These are phyloP conservation scores for Schizothecium vesticola DNA, from an alignment of 495 filamentous ascomycete genomes.

Conservation along the genomic window DNA sequence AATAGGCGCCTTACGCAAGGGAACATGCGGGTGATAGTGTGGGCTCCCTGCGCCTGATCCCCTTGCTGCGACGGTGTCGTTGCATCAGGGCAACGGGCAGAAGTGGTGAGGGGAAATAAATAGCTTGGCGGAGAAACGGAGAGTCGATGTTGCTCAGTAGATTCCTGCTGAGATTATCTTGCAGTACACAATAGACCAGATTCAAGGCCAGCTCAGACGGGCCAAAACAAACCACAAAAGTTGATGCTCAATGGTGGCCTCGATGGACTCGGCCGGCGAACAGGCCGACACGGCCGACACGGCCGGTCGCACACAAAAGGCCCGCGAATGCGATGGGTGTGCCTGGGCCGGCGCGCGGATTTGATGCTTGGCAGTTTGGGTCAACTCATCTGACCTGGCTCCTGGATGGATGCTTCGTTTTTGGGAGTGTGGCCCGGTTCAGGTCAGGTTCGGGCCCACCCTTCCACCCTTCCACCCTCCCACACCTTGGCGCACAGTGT, in stretches of 20 bases:
- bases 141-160: background rate
- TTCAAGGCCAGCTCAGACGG: background rate
- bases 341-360: background rate
- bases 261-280: background rate
- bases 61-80: constrained; percentile 17
- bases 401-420: constrained; percentile 8
- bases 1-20: background rate
- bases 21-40: constrained; percentile 14
- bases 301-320: constrained; percentile 2
- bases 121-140: background rate
- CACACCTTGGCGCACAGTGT: background rate
- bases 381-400: constrained; percentile 3
- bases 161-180: background rate
- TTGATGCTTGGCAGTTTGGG: constrained; percentile 1
- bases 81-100: constrained; percentile 11
- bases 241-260: background rate
- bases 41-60: constrained; percentile 10
- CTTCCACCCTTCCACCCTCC: constrained; percentile 6
- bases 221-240: background rate
- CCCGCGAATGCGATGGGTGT: background rate
- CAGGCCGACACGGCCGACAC: background rate
- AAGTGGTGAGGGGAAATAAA: constrained; percentile 4
- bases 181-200: background rate
- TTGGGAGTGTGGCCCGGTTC: constrained; percentile 7
- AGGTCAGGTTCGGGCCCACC: background rate